phyloP scores from a whole-genome alignment of 768 basidiomycete species.

The Xerocomellus intermedius region DNA sequence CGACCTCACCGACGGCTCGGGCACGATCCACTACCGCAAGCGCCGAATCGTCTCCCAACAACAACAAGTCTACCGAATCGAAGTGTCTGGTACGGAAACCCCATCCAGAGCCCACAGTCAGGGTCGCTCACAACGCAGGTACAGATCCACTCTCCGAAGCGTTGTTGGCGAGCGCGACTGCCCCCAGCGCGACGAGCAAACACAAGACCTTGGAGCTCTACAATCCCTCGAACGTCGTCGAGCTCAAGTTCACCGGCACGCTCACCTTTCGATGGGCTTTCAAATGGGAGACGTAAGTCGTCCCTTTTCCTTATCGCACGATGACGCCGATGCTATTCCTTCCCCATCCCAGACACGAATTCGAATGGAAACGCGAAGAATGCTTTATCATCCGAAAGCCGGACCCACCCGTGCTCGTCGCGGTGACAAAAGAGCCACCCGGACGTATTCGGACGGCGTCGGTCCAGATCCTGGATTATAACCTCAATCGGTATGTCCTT shows the following conservation, averaged over 20 bases:
- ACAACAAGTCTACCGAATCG: conserved; percentile 52
- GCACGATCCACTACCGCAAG: conserved; percentile 70
- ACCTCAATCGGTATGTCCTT: conserved; percentile 61
- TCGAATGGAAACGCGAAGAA: conserved; percentile 84
- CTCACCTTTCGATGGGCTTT: conserved; percentile 76
- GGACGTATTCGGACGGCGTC: conserved; percentile 62
- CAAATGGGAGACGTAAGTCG: conserved; percentile 77
- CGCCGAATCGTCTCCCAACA: conserved; percentile 48
- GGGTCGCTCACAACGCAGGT: neutral
- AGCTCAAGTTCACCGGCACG: conserved; percentile 72
- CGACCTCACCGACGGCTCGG: conserved; percentile 68
- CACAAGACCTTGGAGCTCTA: conserved; percentile 71
- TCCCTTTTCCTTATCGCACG: neutral
- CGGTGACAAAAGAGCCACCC: conserved; percentile 73
- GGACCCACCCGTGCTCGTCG: conserved; percentile 83
- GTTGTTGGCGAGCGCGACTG: conserved; percentile 64
- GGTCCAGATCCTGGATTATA: conserved; percentile 82
- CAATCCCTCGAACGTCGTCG: conserved; percentile 70
- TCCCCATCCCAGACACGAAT: conserved; percentile 57
- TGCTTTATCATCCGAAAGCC: conserved; percentile 83
- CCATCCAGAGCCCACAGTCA: neutral
- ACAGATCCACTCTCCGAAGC: conserved; percentile 73
- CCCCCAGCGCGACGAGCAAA: conserved; percentile 65
- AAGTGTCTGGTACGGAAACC: conserved; percentile 58
- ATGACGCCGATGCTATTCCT: conserved; percentile 39